Evolutionary conservation across 176 grass and related monocot genomes (phyloP).

Genomic region (Rhipidocladum racemiflorum): DNA sequence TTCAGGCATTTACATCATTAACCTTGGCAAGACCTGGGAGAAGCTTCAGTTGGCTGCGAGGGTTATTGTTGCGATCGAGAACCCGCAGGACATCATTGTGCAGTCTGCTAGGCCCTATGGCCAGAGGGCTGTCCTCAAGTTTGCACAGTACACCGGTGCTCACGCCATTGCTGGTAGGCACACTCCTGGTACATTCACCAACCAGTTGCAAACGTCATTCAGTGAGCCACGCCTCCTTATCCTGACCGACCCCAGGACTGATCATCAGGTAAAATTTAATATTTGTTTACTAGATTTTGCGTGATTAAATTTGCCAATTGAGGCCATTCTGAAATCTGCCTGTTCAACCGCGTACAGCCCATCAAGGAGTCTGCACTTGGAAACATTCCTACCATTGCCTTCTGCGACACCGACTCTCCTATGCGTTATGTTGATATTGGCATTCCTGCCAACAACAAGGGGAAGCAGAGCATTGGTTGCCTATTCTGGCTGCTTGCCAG

Average conservation of each 20-base stretch:
- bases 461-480: conserved; percentile 86
- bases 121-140: conserved; percentile 89
- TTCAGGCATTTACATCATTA: conserved; percentile 83
- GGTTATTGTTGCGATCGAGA: conserved; percentile 81
- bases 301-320: not conserved
- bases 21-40: conserved; percentile 84
- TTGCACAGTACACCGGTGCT: conserved; percentile 85
- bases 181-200: conserved; percentile 94
- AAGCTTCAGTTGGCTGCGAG: conserved; percentile 81
- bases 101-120: conserved; percentile 90
- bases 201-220: conserved; percentile 85
- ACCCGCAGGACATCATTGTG: conserved; percentile 86
- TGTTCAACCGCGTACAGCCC: conserved; percentile 46
- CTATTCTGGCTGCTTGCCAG: conserved; percentile 79
- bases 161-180: conserved; percentile 89
- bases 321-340: not conserved
- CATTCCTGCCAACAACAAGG: conserved; percentile 96
- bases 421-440: conserved; percentile 95
- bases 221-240: conserved; percentile 93
- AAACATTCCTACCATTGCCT: conserved; percentile 90
- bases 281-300: not conserved
- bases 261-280: conserved; percentile 62
- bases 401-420: conserved; percentile 90
- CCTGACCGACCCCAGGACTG: conserved; percentile 86
- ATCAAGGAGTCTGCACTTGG: conserved; percentile 93